Conservation (phyloP, 495 filamentous ascomycete species). For the Sordaria brevicollis region DNA sequence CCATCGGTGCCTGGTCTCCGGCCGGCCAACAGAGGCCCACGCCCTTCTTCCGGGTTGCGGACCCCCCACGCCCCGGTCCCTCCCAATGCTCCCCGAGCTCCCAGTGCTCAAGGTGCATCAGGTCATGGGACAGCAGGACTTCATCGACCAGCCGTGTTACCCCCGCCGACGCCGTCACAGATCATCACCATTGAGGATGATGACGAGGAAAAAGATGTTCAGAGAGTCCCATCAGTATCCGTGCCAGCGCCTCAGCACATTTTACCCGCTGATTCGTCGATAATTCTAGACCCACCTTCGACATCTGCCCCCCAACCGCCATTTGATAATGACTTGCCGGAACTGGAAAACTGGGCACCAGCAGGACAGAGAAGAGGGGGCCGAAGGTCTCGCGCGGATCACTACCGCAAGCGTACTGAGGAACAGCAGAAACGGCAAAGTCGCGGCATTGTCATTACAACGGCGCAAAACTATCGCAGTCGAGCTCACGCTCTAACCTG, state of each 20-base stretch:
- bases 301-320: neutral
- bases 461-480: constrained; percentile 9
- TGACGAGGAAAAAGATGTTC: constrained; percentile 6
- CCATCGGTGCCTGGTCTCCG: constrained; percentile 1
- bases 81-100: neutral
- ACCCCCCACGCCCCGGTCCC: neutral
- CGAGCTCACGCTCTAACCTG: constrained; percentile 4
- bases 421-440: neutral
- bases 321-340: neutral
- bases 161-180: neutral
- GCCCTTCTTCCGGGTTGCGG: neutral
- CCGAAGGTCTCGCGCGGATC: neutral
- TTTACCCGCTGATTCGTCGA: neutral
- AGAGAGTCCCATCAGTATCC: neutral
- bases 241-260: neutral
- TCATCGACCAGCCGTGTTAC: neutral
- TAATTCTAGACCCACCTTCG: neutral
- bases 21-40: neutral
- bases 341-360: neutral
- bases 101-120: neutral
- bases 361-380: neutral
- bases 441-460: constrained; percentile 3
- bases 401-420: neutral
- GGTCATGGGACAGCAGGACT: neutral
- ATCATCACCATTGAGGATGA: constrained; percentile 9